Conservation (phyloP, 2,329 filamentous ascomycete species). For the Colletotrichum kahawae region DNA sequence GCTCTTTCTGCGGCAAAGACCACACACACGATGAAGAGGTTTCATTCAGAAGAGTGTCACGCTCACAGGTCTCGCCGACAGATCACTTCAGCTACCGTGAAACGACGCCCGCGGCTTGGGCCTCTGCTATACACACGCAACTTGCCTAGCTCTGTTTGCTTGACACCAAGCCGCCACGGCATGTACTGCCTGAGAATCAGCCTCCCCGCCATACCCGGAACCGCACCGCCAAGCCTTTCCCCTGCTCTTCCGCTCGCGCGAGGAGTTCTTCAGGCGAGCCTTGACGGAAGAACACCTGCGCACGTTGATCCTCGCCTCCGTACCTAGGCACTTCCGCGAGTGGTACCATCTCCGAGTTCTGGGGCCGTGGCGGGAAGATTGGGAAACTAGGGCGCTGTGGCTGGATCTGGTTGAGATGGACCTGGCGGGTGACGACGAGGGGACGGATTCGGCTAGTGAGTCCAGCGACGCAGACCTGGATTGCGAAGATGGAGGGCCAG, state of each 20-base stretch:
- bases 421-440: no score
- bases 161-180: neutral
- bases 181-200: neutral
- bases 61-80: neutral
- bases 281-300: neutral
- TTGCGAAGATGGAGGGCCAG: no score
- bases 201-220: neutral
- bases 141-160: no score
- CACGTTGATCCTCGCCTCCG: neutral
- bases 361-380: neutral
- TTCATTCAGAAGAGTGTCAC: neutral
- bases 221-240: neutral
- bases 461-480: no score
- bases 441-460: no score
- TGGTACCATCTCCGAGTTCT: neutral
- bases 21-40: neutral
- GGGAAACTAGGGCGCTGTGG: no score
- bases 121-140: no score
- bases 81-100: neutral
- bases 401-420: no score
- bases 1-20: neutral
- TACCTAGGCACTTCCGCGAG: neutral
- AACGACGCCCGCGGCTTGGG: no score
- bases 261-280: neutral
- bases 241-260: neutral